Base-by-base conservation (phyloP, 1,139 yeast genomes). In the Nakaseomyces sp. region DNA sequence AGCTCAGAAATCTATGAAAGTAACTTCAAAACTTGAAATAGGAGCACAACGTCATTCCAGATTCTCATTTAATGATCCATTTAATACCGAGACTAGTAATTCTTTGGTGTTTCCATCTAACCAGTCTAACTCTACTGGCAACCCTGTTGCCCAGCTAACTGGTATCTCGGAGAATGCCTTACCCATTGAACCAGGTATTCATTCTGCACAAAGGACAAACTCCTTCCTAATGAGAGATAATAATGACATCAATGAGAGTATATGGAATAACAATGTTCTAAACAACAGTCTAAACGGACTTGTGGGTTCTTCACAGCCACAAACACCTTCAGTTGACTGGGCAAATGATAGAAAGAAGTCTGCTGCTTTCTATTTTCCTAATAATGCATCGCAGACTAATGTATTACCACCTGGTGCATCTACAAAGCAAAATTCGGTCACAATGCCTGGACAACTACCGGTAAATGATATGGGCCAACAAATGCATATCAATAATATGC, bases 1-100 rank as follows among this genome's bases (percentile, higher is more conserved):
- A 18, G 31, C 28, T 12, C 42, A 41, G 48, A 47, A 40, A 63
- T 22, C 60, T 51, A 40, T 54, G 67, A 22, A 64, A 66, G 57
- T 68, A 51, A 53, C 54, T 51, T 54, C 47, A 52, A 56, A 48
- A 35, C 43, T 26, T 29, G 48, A 75, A 57, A 62, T 76, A 43
- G 76, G 76, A 29, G 69, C 70, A 45, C 81, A 75, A 56, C 69
- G 86, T 51, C 38, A 35, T 22, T 78, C 85, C n/a, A 69, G 87
- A 52, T 81, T 81, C 55, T 69, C 81, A 12, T 81, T 81, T 56
- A 74, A 80, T 51, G 87, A 80, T 58, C 84, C 86, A 10, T 79
- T 80, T 56, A 35, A 22, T n/a, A 7, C 28, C 5, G 38, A 35
- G 18, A 16, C 17, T 12, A 28, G 26, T 20, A 35, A 35, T 10